phyloP scores from a whole-genome alignment of 2,329 filamentous ascomycete genomes.

The Didymella segeticola region DNA sequence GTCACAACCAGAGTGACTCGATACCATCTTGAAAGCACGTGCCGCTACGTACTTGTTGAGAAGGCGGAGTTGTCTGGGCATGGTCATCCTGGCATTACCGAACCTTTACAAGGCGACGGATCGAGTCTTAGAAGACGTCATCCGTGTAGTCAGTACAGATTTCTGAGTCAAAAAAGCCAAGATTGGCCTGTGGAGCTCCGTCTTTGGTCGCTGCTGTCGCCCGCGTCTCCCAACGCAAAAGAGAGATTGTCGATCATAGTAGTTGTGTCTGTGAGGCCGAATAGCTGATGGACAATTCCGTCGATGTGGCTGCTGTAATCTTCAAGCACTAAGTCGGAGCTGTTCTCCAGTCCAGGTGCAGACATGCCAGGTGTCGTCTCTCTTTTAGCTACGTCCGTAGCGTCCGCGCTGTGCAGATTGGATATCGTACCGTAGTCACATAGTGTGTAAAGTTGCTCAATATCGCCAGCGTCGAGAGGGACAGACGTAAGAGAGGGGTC shows the following conservation, averaged over 20 bases:
- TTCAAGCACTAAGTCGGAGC: background rate
- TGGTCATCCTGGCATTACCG: too few relatives aligned
- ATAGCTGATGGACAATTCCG: conserved; percentile 8
- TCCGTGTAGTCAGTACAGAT: too few relatives aligned
- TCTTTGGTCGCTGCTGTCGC: too few relatives aligned
- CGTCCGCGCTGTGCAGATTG: background rate
- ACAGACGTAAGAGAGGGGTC: background rate
- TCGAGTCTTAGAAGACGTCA: too few relatives aligned
- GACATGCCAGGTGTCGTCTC: background rate
- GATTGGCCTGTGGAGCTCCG: too few relatives aligned
- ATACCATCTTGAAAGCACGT: too few relatives aligned
- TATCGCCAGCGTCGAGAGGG: background rate
- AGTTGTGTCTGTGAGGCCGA: conserved; percentile 1
- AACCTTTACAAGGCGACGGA: too few relatives aligned
- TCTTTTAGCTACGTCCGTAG: background rate
- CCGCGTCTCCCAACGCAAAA: background rate
- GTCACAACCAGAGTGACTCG: too few relatives aligned
- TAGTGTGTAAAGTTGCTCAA: conserved; percentile 10
- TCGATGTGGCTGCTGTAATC: conserved; percentile 5
- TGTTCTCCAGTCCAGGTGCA: background rate
- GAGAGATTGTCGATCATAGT: conserved; percentile 6
- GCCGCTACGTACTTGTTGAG: too few relatives aligned
- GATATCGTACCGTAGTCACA: conserved; percentile 17
- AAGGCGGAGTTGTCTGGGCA: too few relatives aligned
- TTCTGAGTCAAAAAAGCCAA: too few relatives aligned